Evolutionary conservation across 116 monocot genomes (phyloP), one percentile per base, ranked within the genome.

Genomic region (Papilionanthe hybrid): DNA sequence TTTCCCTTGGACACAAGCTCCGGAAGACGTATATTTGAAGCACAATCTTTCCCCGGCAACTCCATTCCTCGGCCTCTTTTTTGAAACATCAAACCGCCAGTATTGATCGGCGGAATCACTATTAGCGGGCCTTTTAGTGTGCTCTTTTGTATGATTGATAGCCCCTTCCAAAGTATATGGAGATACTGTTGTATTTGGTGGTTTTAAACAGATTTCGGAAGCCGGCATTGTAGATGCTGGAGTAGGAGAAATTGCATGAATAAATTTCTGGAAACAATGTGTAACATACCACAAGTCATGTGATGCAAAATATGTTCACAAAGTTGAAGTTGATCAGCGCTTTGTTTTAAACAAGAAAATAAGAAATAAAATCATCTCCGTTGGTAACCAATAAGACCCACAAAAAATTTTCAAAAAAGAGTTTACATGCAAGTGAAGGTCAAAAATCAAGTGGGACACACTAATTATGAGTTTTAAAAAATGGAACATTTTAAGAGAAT

Each of bases 211-310:
- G 72, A 98, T 82, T 53, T 98, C 98, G 45, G 78, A 12, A 65
- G 86, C 73, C 37, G 95, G 86, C 91, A 98, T 93, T 9, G 80
- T 67, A 72, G 93, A 89, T 86, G 98, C 94, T 87, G 98, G 98
- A 81, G 92, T 89, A 84, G 98, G 98, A 93, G 90, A 98, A 90
- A 98, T 88, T 27, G 93, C 98, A 86, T 98, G 93, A 85, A 98
- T 91, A 90, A 98, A 98, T 87, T 90, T 98, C 94, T 97, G 91
- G 79, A 83, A 85, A 84, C 84, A 50, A 91, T 69, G 53, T 84
- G 43, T 48, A 81, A 45, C 77, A 90, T 72, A 81, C 56, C 49
- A 86, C 78, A 37, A 80, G 79, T 82, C 28, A 91, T 32, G 29
- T 7, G n/a, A 20, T 42, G n/a, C 19, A 5, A 73, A 69, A 69